Evolutionary conservation across 1,284 basidiomycete species (phyloP), one percentile per base, ranked within the genome.

Genomic region (Termitomyces sp.): DNA sequence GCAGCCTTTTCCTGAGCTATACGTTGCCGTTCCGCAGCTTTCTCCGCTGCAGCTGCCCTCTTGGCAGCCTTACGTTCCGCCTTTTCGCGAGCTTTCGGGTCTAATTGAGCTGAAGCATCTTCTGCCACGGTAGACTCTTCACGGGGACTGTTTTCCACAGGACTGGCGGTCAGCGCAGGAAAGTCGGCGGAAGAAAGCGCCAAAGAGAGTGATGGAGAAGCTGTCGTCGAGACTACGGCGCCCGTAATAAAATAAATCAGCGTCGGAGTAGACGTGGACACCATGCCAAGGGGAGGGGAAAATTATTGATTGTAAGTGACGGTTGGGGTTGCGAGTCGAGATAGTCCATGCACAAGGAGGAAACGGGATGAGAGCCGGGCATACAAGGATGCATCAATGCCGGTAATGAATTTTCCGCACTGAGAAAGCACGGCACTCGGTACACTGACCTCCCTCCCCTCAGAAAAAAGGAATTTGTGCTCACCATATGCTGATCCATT

Each of bases 371-470:
- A 60, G 58, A 64, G 63, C 61, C 58, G 63, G 66, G 62, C 62
- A 66, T 66, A 66, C 66, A 70, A 69, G 57, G 68, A 65, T 66
- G 60, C 58, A 68, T 86, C 74, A 86, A 73, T 78, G 77, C 66
- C 77, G 81, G 76, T 81, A 74, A 72, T 79, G 79, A 71, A 78
- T 72, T 79, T 84, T 83, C 82, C 83, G 83, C 82, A 85, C 83
- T 87, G 82, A 73, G 73, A 83, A 87, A 86, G 85, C 74, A 87
- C 81, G 84, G 83, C 71, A 72, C 84, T 87, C 77, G 84, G 84
- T 86, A 86, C 81, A 78, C 76, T 81, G 79, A 75, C 81, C 83
- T 80, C 83, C 83, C 83, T 83, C 86, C 84, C 83, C 81, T 78
- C 67, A 68, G 70, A 66, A 66, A 68, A 62, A 68, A 70, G 67